Conservation (phyloP, 108 stramenopile species). For the Fragilariopsis cylindrus region DNA sequence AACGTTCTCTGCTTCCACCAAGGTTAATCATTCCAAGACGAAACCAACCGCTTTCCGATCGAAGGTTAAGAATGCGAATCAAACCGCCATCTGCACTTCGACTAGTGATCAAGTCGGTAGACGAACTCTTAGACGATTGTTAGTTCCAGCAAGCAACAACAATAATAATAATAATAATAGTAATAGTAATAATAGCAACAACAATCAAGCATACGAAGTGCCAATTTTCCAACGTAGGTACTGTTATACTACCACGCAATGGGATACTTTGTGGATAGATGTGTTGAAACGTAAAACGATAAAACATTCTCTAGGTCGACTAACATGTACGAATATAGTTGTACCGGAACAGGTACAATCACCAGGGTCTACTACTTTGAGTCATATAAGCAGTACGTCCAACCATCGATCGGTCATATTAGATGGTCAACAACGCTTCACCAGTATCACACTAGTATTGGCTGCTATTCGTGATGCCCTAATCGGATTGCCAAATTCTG, state of each 20-base stretch:
- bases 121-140: neutral
- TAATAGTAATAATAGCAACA: neutral
- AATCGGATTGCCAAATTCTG: neutral
- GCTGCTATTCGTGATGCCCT: conserved; percentile 10
- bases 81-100: neutral
- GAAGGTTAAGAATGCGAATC: neutral
- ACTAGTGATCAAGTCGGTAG: neutral
- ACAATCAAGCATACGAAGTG: neutral
- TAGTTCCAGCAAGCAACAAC: neutral
- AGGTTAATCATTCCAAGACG: too few relatives aligned
- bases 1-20: too few relatives aligned
- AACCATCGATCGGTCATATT: neutral
- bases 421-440: conserved; percentile 1
- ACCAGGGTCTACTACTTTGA: neutral
- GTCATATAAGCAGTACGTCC: too few relatives aligned
- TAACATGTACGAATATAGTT: neutral
- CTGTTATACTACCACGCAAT: conserved; percentile 1
- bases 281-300: neutral
- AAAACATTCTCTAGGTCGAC: neutral
- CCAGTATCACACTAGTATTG: neutral
- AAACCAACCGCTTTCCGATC: neutral
- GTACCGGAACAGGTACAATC: neutral
- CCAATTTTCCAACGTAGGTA: conserved; percentile 5
- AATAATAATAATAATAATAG: neutral
- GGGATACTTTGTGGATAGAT: neutral